Evolutionary conservation across 129 eudicot genomes (phyloP), one percentile per base, ranked within the genome.

Genomic region (Chrysanthemum seticuspe): DNA sequence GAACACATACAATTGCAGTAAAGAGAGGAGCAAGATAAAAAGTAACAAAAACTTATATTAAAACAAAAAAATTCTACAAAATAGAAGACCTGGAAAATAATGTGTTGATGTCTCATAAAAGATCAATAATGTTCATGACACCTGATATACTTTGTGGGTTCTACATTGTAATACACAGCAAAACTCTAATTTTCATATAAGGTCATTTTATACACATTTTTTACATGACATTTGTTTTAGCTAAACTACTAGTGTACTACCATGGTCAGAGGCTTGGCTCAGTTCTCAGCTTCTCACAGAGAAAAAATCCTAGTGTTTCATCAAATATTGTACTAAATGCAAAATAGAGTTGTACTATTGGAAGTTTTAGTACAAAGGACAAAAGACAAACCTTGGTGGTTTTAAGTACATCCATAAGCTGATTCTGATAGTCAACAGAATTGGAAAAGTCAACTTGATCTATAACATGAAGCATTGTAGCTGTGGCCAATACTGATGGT

Each of bases 401-500:
- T 47, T 81, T 83, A 85, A 89, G 85, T 16, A 83, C 82, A 78
- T 77, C 82, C 50, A 89, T 74, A 80, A 89, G 87, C 79, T 87
- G 88, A 61, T 79, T 81, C 76, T 87, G 88, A 68, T 87, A 85
- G 64, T 89, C 83, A 78, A 85, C 72, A 72, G 79, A 67, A 74
- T 80, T 82, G 64, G 52, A 52, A 60, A 82, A 65, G 75, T 89
- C 96, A 70, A 87, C 83, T 81, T 85, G 82, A 31, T 85, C 82
- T 50, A 87, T 82, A 29, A 87, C 88, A 74, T 85, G 88, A 77
- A 87, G 83, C 91, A 87, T 87, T 51, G 91, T 78, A 55, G 91
- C 88, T 67, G 89, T 81, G 25, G 95, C 95, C 86, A 90, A 51
- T 5, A 79, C 91, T 48, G 95, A 90, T 54, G 97, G 95, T 11